Conservation (phyloP, 1,139 yeast species). For the Sugiyamaella castrensis region DNA sequence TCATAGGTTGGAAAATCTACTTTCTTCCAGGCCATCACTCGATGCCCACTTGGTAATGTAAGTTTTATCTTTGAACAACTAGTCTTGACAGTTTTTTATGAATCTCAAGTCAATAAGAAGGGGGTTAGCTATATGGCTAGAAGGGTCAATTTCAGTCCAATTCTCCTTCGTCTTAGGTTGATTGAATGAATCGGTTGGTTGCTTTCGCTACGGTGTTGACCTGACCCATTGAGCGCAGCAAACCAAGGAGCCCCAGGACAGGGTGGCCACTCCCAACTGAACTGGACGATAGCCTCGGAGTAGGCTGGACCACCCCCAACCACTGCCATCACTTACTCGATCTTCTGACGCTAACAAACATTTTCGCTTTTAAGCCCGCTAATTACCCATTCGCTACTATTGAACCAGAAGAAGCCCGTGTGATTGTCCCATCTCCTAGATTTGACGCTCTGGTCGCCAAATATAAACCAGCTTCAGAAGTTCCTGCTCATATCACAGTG, state of each 20-base stretch:
- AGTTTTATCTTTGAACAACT: too few species aligned
- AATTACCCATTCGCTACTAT: constrained; percentile 98
- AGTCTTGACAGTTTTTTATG: constrained; percentile 13
- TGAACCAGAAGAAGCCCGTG: constrained; percentile 99
- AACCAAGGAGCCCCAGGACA: too few species aligned
- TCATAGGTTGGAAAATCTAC: constrained; percentile 89
- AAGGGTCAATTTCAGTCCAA: too few species aligned
- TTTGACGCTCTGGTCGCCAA: constrained; percentile 69
- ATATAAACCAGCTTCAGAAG: constrained; percentile 80
- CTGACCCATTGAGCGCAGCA: too few species aligned
- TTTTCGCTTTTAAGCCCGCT: constrained; percentile 58
- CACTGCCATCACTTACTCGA: too few species aligned
- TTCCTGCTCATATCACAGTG: constrained; percentile 91
- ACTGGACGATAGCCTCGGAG: background rate
- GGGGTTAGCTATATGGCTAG: too few species aligned
- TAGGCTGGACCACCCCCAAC: background rate
- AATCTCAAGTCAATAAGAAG: too few species aligned
- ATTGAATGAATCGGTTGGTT: too few species aligned
- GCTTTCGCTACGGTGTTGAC: too few species aligned
- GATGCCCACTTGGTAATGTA: constrained; percentile 81
- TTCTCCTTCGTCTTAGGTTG: too few species aligned
- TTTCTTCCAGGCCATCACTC: constrained; percentile 68
- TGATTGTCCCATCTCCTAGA: constrained; percentile 90
- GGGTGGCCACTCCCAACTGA: too few species aligned
- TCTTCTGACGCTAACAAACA: background rate